Conservation (phyloP, 495 filamentous ascomycete species). For the Aspergillus biplanus region DNA sequence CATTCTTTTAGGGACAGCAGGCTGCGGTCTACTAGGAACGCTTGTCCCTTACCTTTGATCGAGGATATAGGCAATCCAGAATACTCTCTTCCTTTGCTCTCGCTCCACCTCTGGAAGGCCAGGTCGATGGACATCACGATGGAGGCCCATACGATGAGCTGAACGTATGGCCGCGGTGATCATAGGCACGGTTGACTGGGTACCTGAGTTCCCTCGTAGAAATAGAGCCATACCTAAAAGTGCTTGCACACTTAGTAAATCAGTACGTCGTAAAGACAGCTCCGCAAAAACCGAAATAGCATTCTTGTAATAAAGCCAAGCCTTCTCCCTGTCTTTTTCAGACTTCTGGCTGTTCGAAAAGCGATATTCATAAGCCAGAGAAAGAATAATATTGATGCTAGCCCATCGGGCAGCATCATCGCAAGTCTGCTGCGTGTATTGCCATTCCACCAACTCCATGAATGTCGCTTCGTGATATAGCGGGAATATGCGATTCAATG, state of each 20-base stretch:
- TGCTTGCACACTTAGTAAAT: slow-evolving; percentile 91
- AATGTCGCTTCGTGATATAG: slow-evolving; percentile 95
- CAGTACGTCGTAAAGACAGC: slow-evolving; percentile 88
- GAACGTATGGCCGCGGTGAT: slow-evolving; percentile 89
- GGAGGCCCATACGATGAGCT: slow-evolving; percentile 91
- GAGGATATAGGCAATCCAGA: slow-evolving; percentile 95
- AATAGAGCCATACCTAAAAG: slow-evolving; percentile 94
- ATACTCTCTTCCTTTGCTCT: slow-evolving; percentile 88
- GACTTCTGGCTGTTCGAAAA: slow-evolving; percentile 86
- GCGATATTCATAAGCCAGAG: slow-evolving; percentile 84
- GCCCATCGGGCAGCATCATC: slow-evolving; percentile 97
- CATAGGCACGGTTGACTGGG: slow-evolving; percentile 85
- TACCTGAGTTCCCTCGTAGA: slow-evolving; percentile 91
- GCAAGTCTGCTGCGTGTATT: slow-evolving; percentile 89
- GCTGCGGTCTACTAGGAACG: too few species aligned
- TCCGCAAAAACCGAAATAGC: slow-evolving; percentile 90
- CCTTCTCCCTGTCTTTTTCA: slow-evolving; percentile 85
- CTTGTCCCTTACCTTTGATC: slow-evolving; percentile 72
- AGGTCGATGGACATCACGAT: slow-evolving; percentile 84
- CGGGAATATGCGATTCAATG: slow-evolving; percentile 96
- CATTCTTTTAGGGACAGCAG: too few species aligned
- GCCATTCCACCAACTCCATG: slow-evolving; percentile 90
- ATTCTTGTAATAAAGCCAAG: slow-evolving; percentile 93
- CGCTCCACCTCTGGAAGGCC: slow-evolving; percentile 80
- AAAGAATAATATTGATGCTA: slow-evolving; percentile 87